Conservation (phyloP, 169 alveolate species). For the Theileria sp. region DNA sequence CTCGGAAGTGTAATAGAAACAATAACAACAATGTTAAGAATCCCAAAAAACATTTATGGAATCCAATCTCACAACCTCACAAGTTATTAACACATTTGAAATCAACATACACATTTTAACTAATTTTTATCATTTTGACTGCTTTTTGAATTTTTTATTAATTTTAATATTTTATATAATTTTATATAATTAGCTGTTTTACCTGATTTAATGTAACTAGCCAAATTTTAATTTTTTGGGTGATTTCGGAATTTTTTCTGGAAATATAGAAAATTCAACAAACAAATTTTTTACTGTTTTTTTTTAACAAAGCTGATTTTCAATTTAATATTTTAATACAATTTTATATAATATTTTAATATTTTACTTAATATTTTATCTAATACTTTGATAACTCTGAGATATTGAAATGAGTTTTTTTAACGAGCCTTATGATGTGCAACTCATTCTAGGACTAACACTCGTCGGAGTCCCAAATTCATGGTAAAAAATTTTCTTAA, state of each 20-base stretch:
- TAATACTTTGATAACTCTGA: not conserved
- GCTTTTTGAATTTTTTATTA: too few relatives aligned
- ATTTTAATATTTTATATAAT: too few relatives aligned
- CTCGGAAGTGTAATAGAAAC: not conserved
- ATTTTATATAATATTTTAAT: too few relatives aligned
- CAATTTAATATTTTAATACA: too few relatives aligned
- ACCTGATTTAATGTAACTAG: too few relatives aligned
- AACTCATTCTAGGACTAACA: slow-evolving; percentile 60
- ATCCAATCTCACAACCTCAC: not conserved
- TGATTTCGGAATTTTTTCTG: not conserved
- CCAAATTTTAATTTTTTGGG: too few relatives aligned
- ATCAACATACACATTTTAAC: not conserved
- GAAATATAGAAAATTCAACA: not conserved
- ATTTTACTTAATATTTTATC: too few relatives aligned
- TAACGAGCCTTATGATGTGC: slow-evolving; percentile 65
- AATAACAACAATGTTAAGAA: not conserved
- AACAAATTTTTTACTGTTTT: not conserved
- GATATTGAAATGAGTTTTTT: slow-evolving; percentile 38
- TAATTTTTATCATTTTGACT: too few relatives aligned
- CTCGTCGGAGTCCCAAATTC: slow-evolving; percentile 50
- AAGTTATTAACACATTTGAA: not conserved
- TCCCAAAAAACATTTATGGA: not conserved
- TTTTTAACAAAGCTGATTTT: not conserved
- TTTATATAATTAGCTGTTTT: too few relatives aligned
- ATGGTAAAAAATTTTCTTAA: slow-evolving; percentile 24